Evolutionary conservation across 1,139 yeast species (phyloP), one percentile per base, ranked within the genome.

Genomic region (Ogataea hybrid): DNA sequence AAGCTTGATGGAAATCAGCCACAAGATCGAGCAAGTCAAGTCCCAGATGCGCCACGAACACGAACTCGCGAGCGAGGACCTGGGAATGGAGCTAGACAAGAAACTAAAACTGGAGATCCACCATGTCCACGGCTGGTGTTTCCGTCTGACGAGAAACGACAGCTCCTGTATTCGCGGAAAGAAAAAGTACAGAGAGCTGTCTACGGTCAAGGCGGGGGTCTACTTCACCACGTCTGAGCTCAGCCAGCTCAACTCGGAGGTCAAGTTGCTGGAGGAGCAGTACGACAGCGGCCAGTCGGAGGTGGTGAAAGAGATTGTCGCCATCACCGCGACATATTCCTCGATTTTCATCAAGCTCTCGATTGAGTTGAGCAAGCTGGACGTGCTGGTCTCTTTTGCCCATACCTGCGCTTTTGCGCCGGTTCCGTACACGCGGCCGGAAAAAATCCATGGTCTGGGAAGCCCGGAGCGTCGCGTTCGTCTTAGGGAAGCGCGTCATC

Each of bases 131-230:
- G 97, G 97, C 10, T 90, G 96, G 95, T 88, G 96, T 60, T 78
- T 90, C 71, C 73, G 97, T 53, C 77, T 92, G 18, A 90, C 97
- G 0, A 77, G 98, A 63, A 87, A 79, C 42, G 97, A 90, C 58
- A 90, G 96, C 3, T 72, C 81, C 9, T 84, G 84, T 16, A 70
- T 92, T 45, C 75, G 97, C 55, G 81, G 80, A 31, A 74, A 72
- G 28, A 70, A 71, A 32, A 73, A 75, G 37, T 92, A 84, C 59
- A 73, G 73, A 39, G 97, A 92, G 60, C 69, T 90, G 25, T 87
- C 89, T 41, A 89, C 97, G 0, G 95, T 88, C 27, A 92, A 92
- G 62, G 95, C 96, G 1, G 98, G 98, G 43, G 92, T 90, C 2
- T 88, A 73, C 61, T 92, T 92, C 68, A 87, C 96, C 6, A 87